Evolutionary conservation across 129 eudicot species (phyloP), one percentile per base, ranked within the genome.

Genomic region (Pittosporum tobira): DNA sequence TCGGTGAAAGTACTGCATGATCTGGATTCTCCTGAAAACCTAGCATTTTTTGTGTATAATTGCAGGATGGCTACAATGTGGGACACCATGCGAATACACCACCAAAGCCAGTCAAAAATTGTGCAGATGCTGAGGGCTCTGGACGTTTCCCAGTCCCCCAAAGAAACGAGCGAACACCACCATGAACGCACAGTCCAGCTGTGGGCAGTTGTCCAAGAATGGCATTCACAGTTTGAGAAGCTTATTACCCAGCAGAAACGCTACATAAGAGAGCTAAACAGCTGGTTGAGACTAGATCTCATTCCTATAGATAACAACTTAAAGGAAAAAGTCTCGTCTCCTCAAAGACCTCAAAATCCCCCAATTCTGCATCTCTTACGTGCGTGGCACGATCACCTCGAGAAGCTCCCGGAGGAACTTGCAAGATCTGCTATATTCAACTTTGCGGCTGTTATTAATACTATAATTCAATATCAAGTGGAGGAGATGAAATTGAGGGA

Each of bases 41-140:
- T 30, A 19, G 60, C 24, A 54, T 18, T 9, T 61, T 20, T 55
- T 59, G 20, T 47, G 12, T 61, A 53, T 46, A 7, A 24, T 23
- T 73, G 63, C 78, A 91, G 98, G 77, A 86, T 91, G 98, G 90
- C 90, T 8, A 24, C 67, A 31, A 86, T 86, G 98, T 91, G 98
- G 98, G 90, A 76, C 50, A 51, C 54, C 40, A 86, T 86, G 89
- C 73, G 68, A 50, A 9, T 2, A 8, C 78, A 86, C 40, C 86
- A 91, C 18, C 81, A 76, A 57, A 74, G 22, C 34, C 95, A 86
- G 71, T 73, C 82, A 16, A 78, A 76, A 55, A 71, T 83, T 15
- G 85, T 71, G 49, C 74, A 68, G 52, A 87, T 79, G 3, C 36
- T 90, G 57, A 51, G 75, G 73, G 61, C 54, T 1, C 63, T 85